Conservation (phyloP, 495 filamentous ascomycete genomes). For the Cercophora samala region DNA sequence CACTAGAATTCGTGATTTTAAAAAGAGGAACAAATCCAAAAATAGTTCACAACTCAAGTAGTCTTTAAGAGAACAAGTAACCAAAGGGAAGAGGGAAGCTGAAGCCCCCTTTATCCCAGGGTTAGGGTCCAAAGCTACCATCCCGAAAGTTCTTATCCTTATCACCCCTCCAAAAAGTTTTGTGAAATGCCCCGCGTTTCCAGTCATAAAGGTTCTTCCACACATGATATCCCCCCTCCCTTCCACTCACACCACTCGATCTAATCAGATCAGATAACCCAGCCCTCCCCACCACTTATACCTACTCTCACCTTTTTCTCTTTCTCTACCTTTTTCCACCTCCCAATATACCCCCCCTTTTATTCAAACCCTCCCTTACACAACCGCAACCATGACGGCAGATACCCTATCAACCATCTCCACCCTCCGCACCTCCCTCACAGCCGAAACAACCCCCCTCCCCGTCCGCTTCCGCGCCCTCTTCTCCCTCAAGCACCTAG, state of each 20-base stretch:
- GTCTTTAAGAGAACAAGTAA: background rate
- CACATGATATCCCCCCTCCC: background rate
- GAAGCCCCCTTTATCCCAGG: background rate
- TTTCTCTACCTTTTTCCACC: too few species aligned
- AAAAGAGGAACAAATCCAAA: too few species aligned
- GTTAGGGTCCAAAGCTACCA: slow-evolving; percentile 16
- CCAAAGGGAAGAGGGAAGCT: background rate
- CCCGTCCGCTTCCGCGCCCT: slow-evolving; percentile 91
- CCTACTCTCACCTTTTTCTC: slow-evolving; percentile 19
- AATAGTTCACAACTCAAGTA: too few species aligned
- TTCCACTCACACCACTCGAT: background rate
- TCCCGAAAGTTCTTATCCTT: slow-evolving; percentile 10
- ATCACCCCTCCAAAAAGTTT: slow-evolving; percentile 26
- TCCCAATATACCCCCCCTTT: too few species aligned
- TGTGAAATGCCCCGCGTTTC: slow-evolving; percentile 10
- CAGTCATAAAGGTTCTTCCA: background rate
- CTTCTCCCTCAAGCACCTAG: slow-evolving; percentile 94
- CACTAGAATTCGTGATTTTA: too few species aligned
- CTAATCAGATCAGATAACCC: background rate
- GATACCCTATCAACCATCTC: slow-evolving; percentile 41
- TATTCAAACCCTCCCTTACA: background rate
- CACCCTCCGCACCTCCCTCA: slow-evolving; percentile 70
- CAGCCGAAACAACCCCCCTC: slow-evolving; percentile 73
- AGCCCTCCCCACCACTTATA: slow-evolving; percentile 17
- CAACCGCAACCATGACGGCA: background rate